phyloP scores from a whole-genome alignment of 805 yeast species.

The Suhomyces faveliae region DNA sequence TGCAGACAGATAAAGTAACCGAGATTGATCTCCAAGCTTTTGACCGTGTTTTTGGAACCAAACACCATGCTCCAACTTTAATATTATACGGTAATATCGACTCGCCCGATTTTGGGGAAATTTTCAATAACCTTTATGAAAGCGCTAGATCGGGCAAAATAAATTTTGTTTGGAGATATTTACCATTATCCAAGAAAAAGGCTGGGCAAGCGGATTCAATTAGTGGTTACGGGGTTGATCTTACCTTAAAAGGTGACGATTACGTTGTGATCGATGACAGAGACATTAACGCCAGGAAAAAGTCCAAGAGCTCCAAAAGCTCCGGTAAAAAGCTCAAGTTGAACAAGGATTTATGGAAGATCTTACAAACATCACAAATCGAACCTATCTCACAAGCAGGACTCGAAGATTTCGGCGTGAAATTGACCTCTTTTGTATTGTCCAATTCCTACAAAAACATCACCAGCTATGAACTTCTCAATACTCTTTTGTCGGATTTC shows the following conservation, averaged over 20 bases:
- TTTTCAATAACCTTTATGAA: conserved; percentile 57
- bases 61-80: conserved; percentile 48
- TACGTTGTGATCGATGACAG: conserved; percentile 66
- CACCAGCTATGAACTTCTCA: conserved; percentile 35
- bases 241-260: conserved; percentile 65
- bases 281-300: conserved; percentile 29
- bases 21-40: conserved; percentile 34
- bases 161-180: conserved; percentile 73
- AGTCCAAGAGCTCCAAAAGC: conserved; percentile 19
- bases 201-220: conserved; percentile 17
- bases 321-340: conserved; percentile 15
- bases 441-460: conserved; percentile 15
- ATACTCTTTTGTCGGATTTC: conserved; percentile 46
- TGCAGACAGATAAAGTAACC: conserved; percentile 52
- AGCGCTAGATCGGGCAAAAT: conserved; percentile 65
- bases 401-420: conserved; percentile 37
- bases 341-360: conserved; percentile 17
- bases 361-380: conserved; percentile 21
- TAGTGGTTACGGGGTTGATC: conserved; percentile 66
- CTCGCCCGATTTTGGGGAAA: conserved; percentile 49
- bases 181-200: conserved; percentile 32
- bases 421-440: conserved; percentile 41
- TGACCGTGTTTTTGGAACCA: conserved; percentile 66
- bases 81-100: conserved; percentile 66
- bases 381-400: conserved; percentile 28